Conservation (phyloP, 208 protist genomes). For the Leishmania gerbilli region DNA sequence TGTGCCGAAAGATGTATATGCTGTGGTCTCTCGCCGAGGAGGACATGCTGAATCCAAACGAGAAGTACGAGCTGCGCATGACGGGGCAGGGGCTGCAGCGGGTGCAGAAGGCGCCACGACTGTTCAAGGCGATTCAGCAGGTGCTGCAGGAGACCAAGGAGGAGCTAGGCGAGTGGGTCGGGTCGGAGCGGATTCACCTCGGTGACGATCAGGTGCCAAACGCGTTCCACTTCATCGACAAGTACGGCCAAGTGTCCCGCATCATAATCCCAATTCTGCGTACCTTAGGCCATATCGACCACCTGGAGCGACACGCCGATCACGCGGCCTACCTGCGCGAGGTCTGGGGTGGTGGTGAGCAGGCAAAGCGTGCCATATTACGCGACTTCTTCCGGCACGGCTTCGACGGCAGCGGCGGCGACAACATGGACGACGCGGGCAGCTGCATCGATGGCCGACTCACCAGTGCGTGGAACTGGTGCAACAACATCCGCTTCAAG, state of each 20-base stretch:
- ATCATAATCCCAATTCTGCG: conserved; percentile 96
- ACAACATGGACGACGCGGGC: conserved; percentile 97
- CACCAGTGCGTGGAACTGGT: conserved; percentile 98
- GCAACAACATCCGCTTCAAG: conserved; percentile 94
- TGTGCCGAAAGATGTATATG: conserved; percentile 86
- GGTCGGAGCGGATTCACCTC: conserved; percentile 95
- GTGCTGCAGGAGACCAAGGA: conserved; percentile 90
- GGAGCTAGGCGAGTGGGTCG: conserved; percentile 90
- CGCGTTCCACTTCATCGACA: conserved; percentile 98
- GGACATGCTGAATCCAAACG: conserved; percentile 90
- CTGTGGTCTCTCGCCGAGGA: conserved; percentile 94
- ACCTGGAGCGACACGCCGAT: conserved; percentile 49
- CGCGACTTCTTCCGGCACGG: conserved; percentile 96
- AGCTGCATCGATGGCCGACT: conserved; percentile 98
- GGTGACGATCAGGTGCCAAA: conserved; percentile 98
- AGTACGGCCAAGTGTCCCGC: conserved; percentile 97
- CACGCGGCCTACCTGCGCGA: conserved; percentile 81
- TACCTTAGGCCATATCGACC: conserved; percentile 82
- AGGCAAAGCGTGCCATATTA: conserved; percentile 87
- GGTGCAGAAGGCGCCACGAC: conserved; percentile 89
- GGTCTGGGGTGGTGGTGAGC: conserved; percentile 70
- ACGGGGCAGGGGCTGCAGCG: conserved; percentile 97
- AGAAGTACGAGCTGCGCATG: conserved; percentile 86
- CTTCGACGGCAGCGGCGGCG: conserved; percentile 96
- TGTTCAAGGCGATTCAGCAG: conserved; percentile 84